Base-by-base conservation (phyloP, 495 filamentous ascomycete species). In the Penicillium flavigenum region DNA sequence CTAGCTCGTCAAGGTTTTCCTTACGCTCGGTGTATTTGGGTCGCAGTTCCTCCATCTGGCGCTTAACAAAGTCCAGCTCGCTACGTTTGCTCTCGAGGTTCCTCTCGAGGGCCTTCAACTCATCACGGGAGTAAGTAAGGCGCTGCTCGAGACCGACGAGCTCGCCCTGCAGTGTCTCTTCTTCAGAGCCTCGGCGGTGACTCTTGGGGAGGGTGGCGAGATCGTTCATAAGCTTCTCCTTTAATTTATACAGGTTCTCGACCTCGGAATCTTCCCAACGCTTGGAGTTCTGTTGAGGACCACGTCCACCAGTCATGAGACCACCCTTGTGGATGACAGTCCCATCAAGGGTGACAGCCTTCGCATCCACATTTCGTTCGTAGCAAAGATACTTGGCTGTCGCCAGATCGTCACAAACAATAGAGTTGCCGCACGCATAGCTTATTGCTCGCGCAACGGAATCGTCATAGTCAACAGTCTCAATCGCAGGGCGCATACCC, bases 281-380 rank as follows among this genome's bases (percentile, higher is more conserved):
- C 38, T 92, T 87, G 55, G 88, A 87, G 41, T 82, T 83, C 42
- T 87, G 84, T 66, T 86, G 87, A 19, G 83, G 84, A 17, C 89
- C 85, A 34, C 89, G 85, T 58, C 94, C 94, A 79, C 94, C 94
- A 22, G 94, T 98, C 91, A 99, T 97, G 41, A 91, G 81, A 67
- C 94, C 95, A n/a, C 88, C 91, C 67, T 97, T 96, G 72, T 97
- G 92, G 54, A 98, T 96, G 34, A 98, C 89, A 29, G 85, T 89
- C 26, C 94, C 95, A 65, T 97, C 90, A 9, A 97, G 68, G 0
- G 91, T 95, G 19, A 99, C 93, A 20, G 93, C 92, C 69, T 96
- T 96, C 27, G 93, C 93, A 61, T 93, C 90, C 19, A 96, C 84
- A 27, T 86, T 85, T 56, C 85, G 85, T 41, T 89, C 86, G 70